Base-by-base conservation (phyloP, 345 rosid species). In the Gossypium mustelinum region DNA sequence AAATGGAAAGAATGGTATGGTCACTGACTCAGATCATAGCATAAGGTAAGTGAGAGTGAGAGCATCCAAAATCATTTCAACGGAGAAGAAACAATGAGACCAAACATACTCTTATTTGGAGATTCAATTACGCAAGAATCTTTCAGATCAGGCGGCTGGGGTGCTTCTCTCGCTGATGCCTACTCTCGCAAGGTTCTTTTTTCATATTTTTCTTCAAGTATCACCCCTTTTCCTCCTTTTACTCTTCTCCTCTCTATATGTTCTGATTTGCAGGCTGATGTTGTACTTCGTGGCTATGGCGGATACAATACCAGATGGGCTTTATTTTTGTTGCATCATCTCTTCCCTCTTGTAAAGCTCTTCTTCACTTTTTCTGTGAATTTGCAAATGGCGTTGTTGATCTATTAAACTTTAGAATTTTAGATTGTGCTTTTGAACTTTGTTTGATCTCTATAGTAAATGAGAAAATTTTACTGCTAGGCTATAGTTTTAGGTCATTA, bases 291-390 rank as follows among this genome's bases (percentile, higher is more conserved):
- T 82, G 98, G 98, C 24, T 94, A 94, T 78, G 87, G 90, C 55
- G 98, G 98, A 29, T 94, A 94, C 91, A 94, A 88, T 82, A 90
- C 95, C 60, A 79, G 94, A 85, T 92, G 95, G 98, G 97, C 97
- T 71, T 80, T 94, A 79, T 92, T 92, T 86, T 84, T 94, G 89
- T 83, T 94, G 52, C 84, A 83, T 61, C 90, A 86, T 79, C 74
- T 90, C 58, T 92, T 94, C 83, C 92, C 94, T 79, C 84, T 81
- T 77, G 97, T 90, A 76, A 69, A 81, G 34, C 54, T 48, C 3
- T 50, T 29, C 51, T 29, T 45, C 52, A 0, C 17, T 58, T 58
- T 12, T 58, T 9, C 14, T 22, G 39, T 41, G 44, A 44, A 76
- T 75, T 59, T 39, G 22, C 13, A 43, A 47, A 17, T 55, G 78